Evolutionary conservation across 2,329 filamentous ascomycete species (phyloP), one percentile per base, ranked within the genome.

Genomic region (Zelopaecilomyces penicillatus): DNA sequence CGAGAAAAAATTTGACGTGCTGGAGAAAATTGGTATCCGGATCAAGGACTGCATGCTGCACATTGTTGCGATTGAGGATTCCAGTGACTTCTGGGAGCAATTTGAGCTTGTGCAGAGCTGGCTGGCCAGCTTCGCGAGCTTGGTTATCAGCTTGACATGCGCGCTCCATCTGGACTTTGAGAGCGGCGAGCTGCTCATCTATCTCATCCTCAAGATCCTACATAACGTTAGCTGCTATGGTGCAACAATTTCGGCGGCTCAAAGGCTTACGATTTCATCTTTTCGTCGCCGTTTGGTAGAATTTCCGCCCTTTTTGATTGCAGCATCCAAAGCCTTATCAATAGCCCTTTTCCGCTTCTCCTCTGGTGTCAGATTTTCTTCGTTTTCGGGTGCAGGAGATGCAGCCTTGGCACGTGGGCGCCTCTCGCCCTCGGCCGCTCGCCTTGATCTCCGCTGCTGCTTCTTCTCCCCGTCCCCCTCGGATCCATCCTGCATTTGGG

Each of bases 1-100:
- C 93, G 26, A 98, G 78, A 75, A 97, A 97, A 75, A 95, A 97
- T 61, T 91, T 89, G 58, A 98, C 88, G 10, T 90, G 87, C 65
- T 95, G 88, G 34, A 98, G 72, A 50, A 98, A 85, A 68, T 97
- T 96, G 60, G 85, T 94, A 59, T 98, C 93, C 0, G 91, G 91
- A 54, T 96, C 91, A 35, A 96, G 81, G 41, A 97, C 82, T 30
- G 86, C 85, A 54, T 87, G 76, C 59, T 86, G 87, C 29, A 91
- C 80, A 43, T 86, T 88, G 65, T 91, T 95, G 57, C 89, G 86
- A 64, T 94, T 96, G 48, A 98, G 76, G 19, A 97, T 75, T 37
- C 82, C 81, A 39, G 90, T 83, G 10, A 98, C 93, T 62, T 95
- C 85, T 2, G 91, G 90, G 11, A 98, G 80, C 54, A 98, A 83